A percentile compares a stretch with the other conserved stretches of the same genome.
Evolutionary conservation across 257 asterid genomes (phyloP).

Genomic region (Vinca minor): DNA sequence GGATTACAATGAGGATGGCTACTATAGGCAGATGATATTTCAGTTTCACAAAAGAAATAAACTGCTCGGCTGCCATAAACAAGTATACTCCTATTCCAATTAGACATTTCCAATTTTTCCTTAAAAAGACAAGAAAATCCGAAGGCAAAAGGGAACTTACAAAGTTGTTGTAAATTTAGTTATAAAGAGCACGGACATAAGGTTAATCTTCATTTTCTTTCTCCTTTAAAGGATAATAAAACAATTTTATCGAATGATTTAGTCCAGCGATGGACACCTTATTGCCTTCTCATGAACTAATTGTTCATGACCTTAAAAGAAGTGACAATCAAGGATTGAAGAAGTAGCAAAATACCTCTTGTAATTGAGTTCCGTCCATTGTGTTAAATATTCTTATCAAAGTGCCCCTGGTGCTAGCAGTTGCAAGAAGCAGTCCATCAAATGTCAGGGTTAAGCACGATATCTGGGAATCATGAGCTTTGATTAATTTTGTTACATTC

Average conservation of each 20-base stretch:
- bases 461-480: slow-evolving; percentile 80
- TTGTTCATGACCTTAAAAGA: background rate
- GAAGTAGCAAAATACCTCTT: slow-evolving; percentile 49
- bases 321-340: background rate
- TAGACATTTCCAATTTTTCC: too few species aligned
- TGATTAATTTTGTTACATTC: slow-evolving; percentile 61
- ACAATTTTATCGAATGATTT: background rate
- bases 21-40: background rate
- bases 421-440: slow-evolving; percentile 94
- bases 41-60: background rate
- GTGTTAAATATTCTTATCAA: slow-evolving; percentile 89
- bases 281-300: background rate
- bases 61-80: background rate
- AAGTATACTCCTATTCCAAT: background rate
- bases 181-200: background rate
- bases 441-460: slow-evolving; percentile 73
- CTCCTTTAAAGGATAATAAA: background rate
- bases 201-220: background rate
- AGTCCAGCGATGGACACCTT: background rate
- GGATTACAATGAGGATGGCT: background rate
- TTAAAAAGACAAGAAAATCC: background rate
- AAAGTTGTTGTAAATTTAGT: background rate
- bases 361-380: slow-evolving; percentile 87
- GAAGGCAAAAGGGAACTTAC: background rate
- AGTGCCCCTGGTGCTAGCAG: slow-evolving; percentile 86